Conservation (phyloP, 139 green algal genomes). For the Haematococcus lacustris region DNA sequence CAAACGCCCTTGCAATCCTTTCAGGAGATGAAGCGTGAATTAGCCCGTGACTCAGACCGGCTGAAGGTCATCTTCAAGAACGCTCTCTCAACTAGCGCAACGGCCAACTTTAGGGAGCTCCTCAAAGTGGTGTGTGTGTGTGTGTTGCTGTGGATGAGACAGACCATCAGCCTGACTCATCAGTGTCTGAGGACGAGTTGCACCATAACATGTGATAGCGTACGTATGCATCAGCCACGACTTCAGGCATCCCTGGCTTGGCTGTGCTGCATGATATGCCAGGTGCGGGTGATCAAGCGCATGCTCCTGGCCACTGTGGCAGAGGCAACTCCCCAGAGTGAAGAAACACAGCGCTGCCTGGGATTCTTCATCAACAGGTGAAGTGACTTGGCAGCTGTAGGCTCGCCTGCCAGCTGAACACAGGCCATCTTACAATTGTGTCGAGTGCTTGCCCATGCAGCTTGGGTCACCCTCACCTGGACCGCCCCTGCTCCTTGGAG, state of each 20-base stretch:
- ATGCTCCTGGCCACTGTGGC: constrained; percentile 34
- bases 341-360: constrained; percentile 66
- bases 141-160: too few relatives aligned
- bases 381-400: too few relatives aligned
- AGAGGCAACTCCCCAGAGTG: constrained; percentile 44
- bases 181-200: too few relatives aligned
- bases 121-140: constrained; percentile 8
- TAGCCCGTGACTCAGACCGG: constrained; percentile 16
- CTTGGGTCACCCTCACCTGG: constrained; percentile 12
- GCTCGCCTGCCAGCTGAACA: too few relatives aligned
- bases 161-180: too few relatives aligned
- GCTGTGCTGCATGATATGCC: constrained; percentile 8
- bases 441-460: background rate
- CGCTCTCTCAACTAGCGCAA: constrained; percentile 20
- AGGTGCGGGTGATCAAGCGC: constrained; percentile 33
- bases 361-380: constrained; percentile 66
- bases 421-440: background rate
- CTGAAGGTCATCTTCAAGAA: constrained; percentile 28
- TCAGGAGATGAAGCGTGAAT: constrained; percentile 22
- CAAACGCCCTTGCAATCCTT: too few relatives aligned
- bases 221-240: background rate
- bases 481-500: constrained; percentile 43
- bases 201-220: too few relatives aligned
- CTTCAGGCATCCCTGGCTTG: constrained; percentile 1
- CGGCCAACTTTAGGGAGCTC: constrained; percentile 33